A percentile compares a stretch with the other conserved stretches of the same genome.
These are phyloP conservation scores for Paraphysoderma sedebokerense DNA, from an alignment of 371 early-diverging fungal genomes.

Conservation along the genomic window DNA sequence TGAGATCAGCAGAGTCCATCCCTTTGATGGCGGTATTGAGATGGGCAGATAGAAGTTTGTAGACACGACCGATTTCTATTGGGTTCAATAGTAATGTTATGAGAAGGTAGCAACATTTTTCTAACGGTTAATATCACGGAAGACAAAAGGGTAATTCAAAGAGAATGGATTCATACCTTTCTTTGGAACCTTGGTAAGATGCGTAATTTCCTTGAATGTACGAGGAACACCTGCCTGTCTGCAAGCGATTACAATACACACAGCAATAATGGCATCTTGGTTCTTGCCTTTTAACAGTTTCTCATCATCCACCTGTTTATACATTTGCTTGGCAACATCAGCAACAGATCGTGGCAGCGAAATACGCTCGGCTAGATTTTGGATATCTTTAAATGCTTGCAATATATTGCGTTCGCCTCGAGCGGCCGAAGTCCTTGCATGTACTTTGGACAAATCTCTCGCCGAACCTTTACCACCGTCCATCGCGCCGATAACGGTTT, in stretches of 20 bases:
- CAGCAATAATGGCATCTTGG: conserved; percentile 83
- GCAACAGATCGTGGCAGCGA: conserved; percentile 68
- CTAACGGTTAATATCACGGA: too few species aligned
- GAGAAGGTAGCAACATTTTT: too few species aligned
- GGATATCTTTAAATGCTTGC: conserved; percentile 84
- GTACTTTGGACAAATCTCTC: conserved; percentile 15
- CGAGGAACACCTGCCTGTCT: conserved; percentile 79
- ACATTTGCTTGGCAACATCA: conserved; percentile 91
- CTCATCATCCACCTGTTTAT: conserved; percentile 41
- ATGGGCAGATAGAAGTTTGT: conserved; percentile 52
- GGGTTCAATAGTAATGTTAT: too few species aligned
- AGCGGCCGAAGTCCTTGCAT: conserved; percentile 44
- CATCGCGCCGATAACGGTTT: conserved; percentile 68
- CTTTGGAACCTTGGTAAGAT: conserved; percentile 81
- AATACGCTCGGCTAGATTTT: conserved; percentile 78
- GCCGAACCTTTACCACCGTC: conserved; percentile 68
- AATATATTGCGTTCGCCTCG: conserved; percentile 66
- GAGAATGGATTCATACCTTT: too few species aligned
- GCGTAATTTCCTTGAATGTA: conserved; percentile 95
- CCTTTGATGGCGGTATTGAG: conserved; percentile 43
- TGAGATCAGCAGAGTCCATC: conserved; percentile 57
- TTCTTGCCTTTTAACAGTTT: conserved; percentile 80
- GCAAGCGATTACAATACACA: conserved; percentile 96
- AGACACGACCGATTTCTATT: conserved; percentile 81
- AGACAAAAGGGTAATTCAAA: too few species aligned